Evolutionary conservation across 106 monocot genomes (phyloP), one percentile per base, ranked within the genome.

Genomic region (Allium cepa): DNA sequence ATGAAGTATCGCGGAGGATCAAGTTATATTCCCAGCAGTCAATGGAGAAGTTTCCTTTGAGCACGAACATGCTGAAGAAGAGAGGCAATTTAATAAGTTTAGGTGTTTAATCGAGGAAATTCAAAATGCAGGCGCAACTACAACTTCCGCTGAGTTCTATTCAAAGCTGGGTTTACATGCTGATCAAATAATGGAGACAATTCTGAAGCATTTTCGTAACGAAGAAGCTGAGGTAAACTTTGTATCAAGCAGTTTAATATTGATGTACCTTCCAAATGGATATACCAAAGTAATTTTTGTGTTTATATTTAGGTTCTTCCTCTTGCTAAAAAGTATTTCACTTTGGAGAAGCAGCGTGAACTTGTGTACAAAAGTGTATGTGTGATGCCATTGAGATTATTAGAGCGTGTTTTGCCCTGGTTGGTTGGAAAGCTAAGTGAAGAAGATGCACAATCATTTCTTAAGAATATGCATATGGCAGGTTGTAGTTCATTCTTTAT

Each of bases 21-120:
- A 99, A 76, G 85, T 99, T 67, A 93, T 99, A 80, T 99, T 99
- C 75, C 99, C 99, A 76, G 99, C 99, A 28, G 99, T 99, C 4
- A 82, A 87, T 81, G 84, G 81, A 17, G 77, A 87, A 66, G 74
- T 87, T 0, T 99, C 90, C 45, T 90, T 93, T 82, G 83, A 76
- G 46, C 73, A 93, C 66, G 93, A 99, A 64, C 99, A 99, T 81
- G 87, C 87, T 68, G 87, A 90, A 73, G 99, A 99, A 78, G 83
- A 93, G 78, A 85, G 65, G n/a, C 93, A 85, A 63, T 90, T 99
- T 62, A 90, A 80, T 14, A 90, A 83, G 60, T 87, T 99, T 67
- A 84, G 99, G 69, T 79, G 74, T 50, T 83, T 99, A 71, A 99
- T 99, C 59, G 99, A 99, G 76, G 78, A 82, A 73, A 93, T 99